Evolutionary conservation across 257 asterid genomes (phyloP).

Genomic region (Paulownia fortunei): DNA sequence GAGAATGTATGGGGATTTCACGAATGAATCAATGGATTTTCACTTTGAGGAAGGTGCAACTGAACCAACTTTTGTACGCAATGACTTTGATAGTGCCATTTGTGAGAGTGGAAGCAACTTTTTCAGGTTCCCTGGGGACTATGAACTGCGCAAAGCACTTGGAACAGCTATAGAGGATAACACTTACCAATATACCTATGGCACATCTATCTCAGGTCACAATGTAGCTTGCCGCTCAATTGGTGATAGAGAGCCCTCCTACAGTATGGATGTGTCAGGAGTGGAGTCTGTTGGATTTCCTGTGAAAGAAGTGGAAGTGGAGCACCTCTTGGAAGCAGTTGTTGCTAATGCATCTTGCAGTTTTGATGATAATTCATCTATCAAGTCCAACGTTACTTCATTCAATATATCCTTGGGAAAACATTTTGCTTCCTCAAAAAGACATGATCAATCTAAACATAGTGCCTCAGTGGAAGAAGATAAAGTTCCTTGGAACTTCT

Average conservation of each 20-base stretch:
- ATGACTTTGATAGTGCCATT: slow-evolving; percentile 38
- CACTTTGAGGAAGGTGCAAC: slow-evolving; percentile 37
- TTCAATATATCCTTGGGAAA: slow-evolving; percentile 32
- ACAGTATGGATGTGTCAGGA: slow-evolving; percentile 34
- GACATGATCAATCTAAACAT: slow-evolving; percentile 34
- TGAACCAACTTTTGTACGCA: slow-evolving; percentile 25
- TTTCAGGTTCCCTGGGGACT: slow-evolving; percentile 48
- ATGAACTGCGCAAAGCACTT: slow-evolving; percentile 56
- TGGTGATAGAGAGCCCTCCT: slow-evolving; percentile 33
- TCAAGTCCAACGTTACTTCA: slow-evolving; percentile 43
- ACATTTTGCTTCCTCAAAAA: slow-evolving; percentile 40
- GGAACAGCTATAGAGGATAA: slow-evolving; percentile 43
- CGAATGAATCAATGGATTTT: slow-evolving; percentile 40
- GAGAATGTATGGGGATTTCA: slow-evolving; percentile 32
- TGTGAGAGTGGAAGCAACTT: slow-evolving; percentile 32
- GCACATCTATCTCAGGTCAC: slow-evolving; percentile 36
- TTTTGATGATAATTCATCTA: slow-evolving; percentile 46
- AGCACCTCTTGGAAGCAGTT: slow-evolving; percentile 50
- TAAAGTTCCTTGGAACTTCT: slow-evolving; percentile 44
- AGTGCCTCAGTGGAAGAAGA: slow-evolving; percentile 41
- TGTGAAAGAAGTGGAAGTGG: slow-evolving; percentile 42
- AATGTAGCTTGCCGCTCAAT: slow-evolving; percentile 33
- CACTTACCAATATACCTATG: slow-evolving; percentile 21
- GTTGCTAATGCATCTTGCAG: slow-evolving; percentile 41
- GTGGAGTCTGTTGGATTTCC: slow-evolving; percentile 42